Percentiles rank a stretch among this genome's conserved stretches.
These are phyloP conservation scores for Mortierella sp. DNA, from an alignment of 371 early-diverging fungal genomes.

Conservation along the genomic window DNA sequence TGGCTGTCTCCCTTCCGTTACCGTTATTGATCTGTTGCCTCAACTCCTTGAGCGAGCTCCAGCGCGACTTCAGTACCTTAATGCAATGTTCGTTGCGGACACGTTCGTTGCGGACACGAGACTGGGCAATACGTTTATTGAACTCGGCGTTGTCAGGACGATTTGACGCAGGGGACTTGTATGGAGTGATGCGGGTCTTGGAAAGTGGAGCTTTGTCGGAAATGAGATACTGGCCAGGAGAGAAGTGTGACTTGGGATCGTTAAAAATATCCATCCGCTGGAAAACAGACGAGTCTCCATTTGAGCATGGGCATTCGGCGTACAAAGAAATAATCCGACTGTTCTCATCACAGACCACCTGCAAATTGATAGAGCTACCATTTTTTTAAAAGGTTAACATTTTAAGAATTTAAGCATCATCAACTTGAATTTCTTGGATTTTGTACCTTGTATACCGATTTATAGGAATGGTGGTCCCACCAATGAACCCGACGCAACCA, in stretches of 20 bases:
- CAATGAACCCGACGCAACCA: slow-evolving; percentile 18
- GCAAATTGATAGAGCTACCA: slow-evolving; percentile 13
- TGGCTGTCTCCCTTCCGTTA: background rate
- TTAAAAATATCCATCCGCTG: slow-evolving; percentile 15
- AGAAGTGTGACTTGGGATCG: slow-evolving; percentile 2
- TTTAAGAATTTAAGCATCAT: no score
- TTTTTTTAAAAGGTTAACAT: no score
- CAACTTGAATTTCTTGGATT: no score
- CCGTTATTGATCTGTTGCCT: slow-evolving; percentile 2
- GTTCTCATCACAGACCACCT: slow-evolving; percentile 21
- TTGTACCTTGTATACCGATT: no score
- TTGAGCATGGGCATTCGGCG: slow-evolving; percentile 14
- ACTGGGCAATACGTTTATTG: slow-evolving; percentile 6
- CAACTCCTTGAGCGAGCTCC: slow-evolving; percentile 25
- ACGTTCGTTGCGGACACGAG: background rate
- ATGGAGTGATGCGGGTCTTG: slow-evolving; percentile 9
- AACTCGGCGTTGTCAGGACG: slow-evolving; percentile 15
- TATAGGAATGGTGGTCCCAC: slow-evolving; percentile 11
- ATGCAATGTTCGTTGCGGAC: slow-evolving; percentile 25
- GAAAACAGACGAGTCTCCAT: slow-evolving; percentile 13
- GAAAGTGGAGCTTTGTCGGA: slow-evolving; percentile 15
- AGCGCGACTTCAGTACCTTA: slow-evolving; percentile 14
- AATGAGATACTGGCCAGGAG: slow-evolving; percentile 19
- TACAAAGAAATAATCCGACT: slow-evolving; percentile 10
- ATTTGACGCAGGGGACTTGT: slow-evolving; percentile 14